Conservation (phyloP, 2,329 filamentous ascomycete species). For the Fusarium nanum region DNA sequence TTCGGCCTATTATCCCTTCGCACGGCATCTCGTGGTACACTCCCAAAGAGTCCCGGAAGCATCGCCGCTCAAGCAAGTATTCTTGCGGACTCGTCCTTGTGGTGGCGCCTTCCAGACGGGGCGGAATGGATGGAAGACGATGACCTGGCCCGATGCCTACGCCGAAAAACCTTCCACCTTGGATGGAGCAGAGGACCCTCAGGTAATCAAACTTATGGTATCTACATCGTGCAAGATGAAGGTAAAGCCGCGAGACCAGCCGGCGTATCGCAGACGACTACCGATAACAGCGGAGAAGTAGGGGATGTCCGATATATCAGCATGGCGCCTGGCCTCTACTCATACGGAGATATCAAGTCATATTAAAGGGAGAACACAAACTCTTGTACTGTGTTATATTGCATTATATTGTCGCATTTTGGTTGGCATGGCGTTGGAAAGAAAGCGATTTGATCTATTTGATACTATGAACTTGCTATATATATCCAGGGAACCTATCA, state of each 20-base stretch:
- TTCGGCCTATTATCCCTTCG: slow-evolving; percentile 42
- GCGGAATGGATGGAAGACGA: slow-evolving; percentile 46
- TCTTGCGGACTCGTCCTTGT: slow-evolving; percentile 46
- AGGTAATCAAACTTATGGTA: slow-evolving; percentile 41
- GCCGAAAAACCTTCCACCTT: slow-evolving; percentile 45
- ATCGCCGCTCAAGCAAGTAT: slow-evolving; percentile 48
- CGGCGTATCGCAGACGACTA: slow-evolving; percentile 11
- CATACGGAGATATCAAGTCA: slow-evolving; percentile 41
- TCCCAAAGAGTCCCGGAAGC: slow-evolving; percentile 47
- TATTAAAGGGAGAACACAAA: slow-evolving; percentile 32
- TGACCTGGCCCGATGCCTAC: slow-evolving; percentile 41
- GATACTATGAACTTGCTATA: slow-evolving; percentile 1
- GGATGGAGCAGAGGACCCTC: slow-evolving; percentile 38
- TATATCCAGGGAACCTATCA: neutral
- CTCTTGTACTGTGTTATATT: neutral
- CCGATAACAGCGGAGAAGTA: slow-evolving; percentile 23
- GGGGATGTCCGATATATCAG: slow-evolving; percentile 40
- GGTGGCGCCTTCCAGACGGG: slow-evolving; percentile 46
- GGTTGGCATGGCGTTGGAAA: slow-evolving; percentile 34
- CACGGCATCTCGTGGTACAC: slow-evolving; percentile 34
- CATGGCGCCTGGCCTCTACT: slow-evolving; percentile 45
- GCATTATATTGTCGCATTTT: slow-evolving; percentile 3
- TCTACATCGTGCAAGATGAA: slow-evolving; percentile 46
- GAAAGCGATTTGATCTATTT: slow-evolving; percentile 20
- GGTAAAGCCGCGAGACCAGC: slow-evolving; percentile 34